Percentiles rank a stretch among this genome's conserved stretches.
Conservation (phyloP, 176 grass and related monocot genomes). For the Calamus simplicifolius region DNA sequence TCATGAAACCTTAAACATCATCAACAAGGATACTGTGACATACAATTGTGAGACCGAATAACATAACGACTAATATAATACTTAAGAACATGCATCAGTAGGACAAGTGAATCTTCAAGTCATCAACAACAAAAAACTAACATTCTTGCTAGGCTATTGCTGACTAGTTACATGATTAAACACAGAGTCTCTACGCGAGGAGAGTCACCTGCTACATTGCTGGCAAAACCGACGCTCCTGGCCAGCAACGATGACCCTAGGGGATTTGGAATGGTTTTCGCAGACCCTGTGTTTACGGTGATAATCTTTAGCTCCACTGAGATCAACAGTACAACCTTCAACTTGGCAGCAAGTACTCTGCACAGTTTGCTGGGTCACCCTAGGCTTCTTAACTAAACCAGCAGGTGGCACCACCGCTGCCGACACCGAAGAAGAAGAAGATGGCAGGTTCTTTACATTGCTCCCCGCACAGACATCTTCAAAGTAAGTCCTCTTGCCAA, state of each 20-base stretch:
- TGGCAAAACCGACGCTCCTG: slow-evolving; percentile 15
- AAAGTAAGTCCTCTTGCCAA: slow-evolving; percentile 3
- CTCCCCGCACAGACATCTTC: neutral
- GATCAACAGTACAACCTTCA: slow-evolving; percentile 14
- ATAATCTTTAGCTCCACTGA: slow-evolving; percentile 10
- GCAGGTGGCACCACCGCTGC: neutral
- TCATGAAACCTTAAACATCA: slow-evolving; percentile 10
- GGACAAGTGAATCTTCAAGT: too few species aligned
- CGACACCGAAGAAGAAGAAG: neutral
- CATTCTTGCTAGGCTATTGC: too few species aligned
- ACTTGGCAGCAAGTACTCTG: slow-evolving; percentile 9
- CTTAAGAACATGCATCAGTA: too few species aligned
- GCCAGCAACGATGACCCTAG: slow-evolving; percentile 7
- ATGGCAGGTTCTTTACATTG: neutral
- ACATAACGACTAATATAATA: too few species aligned
- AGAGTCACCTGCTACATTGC: slow-evolving; percentile 16
- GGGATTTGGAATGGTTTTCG: slow-evolving; percentile 10
- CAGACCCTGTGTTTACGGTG: slow-evolving; percentile 15
- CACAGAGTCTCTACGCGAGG: neutral
- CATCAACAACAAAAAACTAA: too few species aligned
- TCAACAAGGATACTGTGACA: too few species aligned
- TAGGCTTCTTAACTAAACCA: neutral
- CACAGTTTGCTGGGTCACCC: too few species aligned
- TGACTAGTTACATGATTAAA: neutral
- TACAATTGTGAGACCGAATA: too few species aligned